Conservation (phyloP, 2,329 filamentous ascomycete genomes). For the Ceratocystis cacaofunesta region DNA sequence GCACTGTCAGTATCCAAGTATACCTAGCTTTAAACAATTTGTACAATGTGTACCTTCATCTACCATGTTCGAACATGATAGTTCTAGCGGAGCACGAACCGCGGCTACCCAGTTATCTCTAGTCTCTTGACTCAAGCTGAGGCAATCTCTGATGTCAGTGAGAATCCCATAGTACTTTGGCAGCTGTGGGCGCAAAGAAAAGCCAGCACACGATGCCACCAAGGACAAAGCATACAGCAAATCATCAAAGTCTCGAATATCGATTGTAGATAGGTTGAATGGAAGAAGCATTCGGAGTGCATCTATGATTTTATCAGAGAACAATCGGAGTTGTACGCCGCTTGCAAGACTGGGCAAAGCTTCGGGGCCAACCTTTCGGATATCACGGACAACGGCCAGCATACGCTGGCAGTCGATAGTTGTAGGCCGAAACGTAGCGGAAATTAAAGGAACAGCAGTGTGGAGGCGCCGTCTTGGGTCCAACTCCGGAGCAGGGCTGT, state of each 20-base stretch:
- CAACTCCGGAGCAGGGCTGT: constrained; percentile 24
- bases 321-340: neutral
- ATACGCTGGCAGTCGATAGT: neutral
- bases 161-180: neutral
- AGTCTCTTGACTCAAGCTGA: neutral
- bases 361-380: neutral
- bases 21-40: too few relatives aligned
- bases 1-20: neutral
- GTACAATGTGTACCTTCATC: neutral
- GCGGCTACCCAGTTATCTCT: neutral
- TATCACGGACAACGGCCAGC: constrained; percentile 2
- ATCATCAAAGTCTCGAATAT: neutral
- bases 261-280: neutral
- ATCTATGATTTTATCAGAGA: constrained; percentile 2
- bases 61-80: neutral
- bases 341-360: neutral
- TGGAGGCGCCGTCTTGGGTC: neutral
- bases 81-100: neutral
- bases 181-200: neutral
- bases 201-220: neutral
- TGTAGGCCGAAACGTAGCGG: neutral
- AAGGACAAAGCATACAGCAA: neutral
- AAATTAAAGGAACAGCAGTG: neutral
- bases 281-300: neutral
- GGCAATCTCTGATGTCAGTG: neutral